Evolutionary conservation across 306 rosid genomes (phyloP), one percentile per base, ranked within the genome.

Genomic region (Sindora glabra): DNA sequence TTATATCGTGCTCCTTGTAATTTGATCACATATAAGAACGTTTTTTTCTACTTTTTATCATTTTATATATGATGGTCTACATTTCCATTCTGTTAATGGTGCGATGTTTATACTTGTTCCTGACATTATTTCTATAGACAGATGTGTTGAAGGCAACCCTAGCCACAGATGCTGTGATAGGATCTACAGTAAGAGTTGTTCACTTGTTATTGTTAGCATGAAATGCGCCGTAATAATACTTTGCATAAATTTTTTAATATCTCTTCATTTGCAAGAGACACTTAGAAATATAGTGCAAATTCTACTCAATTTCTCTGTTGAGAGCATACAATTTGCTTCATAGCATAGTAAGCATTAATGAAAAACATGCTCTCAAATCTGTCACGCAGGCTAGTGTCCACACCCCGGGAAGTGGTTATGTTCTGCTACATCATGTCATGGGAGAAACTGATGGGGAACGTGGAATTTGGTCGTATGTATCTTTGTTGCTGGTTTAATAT

Each of bases 341-440:
- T 46, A 22, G 24, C 48, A 21, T 24, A 27, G 25, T 69, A 23
- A 33, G 21, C 22, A 45, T 52, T 54, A 30, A 17, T 27, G 37
- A 54, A 38, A 19, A 50, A 29, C 17, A 27, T 58, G 25, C 1
- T 24, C 32, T 17, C 42, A 32, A 49, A 36, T 60, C 61, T 76
- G 61, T 59, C n/a, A 40, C 58, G 77, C 67, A 92, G 99, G 85
- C 68, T 47, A 89, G 81, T 63, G 83, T 86, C 68, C 85, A 89
- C 70, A 78, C 90, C 63, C 94, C 99, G 1, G 99, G 99, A 63
- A 86, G 90, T 86, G 99, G 99, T 56, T 92, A 92, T 73, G 96
- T 89, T 65, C 84, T 92, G 65, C 88, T 92, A 68, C 96, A 92
- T 77, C 99, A 92, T 13, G 90, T 92, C 59, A 92, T 92, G 99